Percentiles rank a stretch among this genome's conserved stretches.
Evolutionary conservation across 2,329 filamentous ascomycete species (phyloP).

Genomic region (Arthroderma uncinatum): DNA sequence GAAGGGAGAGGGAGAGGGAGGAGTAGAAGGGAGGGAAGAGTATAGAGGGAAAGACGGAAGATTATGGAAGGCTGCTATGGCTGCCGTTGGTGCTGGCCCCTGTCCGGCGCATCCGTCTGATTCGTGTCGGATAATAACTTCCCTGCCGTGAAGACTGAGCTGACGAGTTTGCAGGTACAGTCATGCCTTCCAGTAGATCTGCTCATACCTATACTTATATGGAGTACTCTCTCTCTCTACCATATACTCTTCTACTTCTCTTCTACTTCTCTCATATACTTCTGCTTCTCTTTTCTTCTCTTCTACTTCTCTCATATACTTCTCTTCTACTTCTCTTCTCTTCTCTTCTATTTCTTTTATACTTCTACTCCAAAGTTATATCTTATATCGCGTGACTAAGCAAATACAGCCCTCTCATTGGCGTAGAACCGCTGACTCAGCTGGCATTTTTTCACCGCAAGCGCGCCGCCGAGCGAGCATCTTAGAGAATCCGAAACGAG

Average conservation of each 20-base stretch:
- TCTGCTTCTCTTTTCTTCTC: background rate
- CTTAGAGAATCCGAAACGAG: slow-evolving; percentile 2
- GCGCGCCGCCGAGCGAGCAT: slow-evolving; percentile 3
- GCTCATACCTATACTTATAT: too few species aligned
- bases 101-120: background rate
- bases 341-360: background rate
- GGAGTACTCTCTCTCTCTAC: background rate
- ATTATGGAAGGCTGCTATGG: background rate
- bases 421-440: background rate
- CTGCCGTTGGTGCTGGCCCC: background rate
- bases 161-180: background rate
- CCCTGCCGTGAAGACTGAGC: background rate
- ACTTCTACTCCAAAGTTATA: background rate
- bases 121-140: background rate
- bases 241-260: background rate
- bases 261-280: background rate
- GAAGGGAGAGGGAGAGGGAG: too few species aligned
- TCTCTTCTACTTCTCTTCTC: background rate
- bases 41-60: background rate
- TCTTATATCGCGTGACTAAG: background rate
- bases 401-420: background rate
- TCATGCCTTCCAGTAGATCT: background rate
- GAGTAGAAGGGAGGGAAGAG: background rate
- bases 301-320: background rate
- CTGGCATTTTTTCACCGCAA: background rate